Evolutionary conservation across 805 yeast species (phyloP).

Genomic region (Danielozyma ontarioensis): DNA sequence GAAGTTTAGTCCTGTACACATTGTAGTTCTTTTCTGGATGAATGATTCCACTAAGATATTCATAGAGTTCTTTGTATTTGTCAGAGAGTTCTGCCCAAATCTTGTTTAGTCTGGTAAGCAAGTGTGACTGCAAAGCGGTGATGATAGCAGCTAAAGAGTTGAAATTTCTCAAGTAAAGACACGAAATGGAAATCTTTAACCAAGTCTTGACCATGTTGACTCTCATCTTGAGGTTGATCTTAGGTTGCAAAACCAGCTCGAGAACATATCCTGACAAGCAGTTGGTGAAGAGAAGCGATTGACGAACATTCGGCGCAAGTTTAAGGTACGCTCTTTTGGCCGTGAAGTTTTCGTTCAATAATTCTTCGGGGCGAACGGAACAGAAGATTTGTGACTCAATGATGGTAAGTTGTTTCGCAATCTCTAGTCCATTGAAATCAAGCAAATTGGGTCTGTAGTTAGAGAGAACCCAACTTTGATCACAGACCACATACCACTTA

Average conservation of each 20-base stretch:
- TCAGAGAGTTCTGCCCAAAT: constrained; percentile 56
- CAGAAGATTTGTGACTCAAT: constrained; percentile 67
- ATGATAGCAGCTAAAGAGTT: constrained; percentile 76
- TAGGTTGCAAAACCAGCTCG: constrained; percentile 60
- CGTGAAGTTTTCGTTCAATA: constrained; percentile 59
- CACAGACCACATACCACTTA: constrained; percentile 47
- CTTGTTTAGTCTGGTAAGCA: constrained; percentile 55
- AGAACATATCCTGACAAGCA: constrained; percentile 66
- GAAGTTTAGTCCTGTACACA: constrained; percentile 60
- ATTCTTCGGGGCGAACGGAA: constrained; percentile 58
- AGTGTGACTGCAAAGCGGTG: constrained; percentile 69
- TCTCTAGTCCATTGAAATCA: constrained; percentile 64
- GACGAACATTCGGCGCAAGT: constrained; percentile 58
- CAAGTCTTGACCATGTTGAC: constrained; percentile 56
- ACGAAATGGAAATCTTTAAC: constrained; percentile 70
- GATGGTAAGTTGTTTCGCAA: constrained; percentile 72
- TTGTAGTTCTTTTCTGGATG: constrained; percentile 73
- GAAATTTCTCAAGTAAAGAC: constrained; percentile 68
- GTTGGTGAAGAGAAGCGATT: constrained; percentile 64
- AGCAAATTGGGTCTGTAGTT: constrained; percentile 48
- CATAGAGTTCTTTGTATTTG: constrained; percentile 58
- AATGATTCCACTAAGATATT: constrained; percentile 59
- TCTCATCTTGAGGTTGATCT: constrained; percentile 43
- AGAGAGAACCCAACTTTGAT: constrained; percentile 53
- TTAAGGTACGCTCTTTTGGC: constrained; percentile 54